Percentiles rank a stretch among this genome's conserved stretches.
phyloP scores from a whole-genome alignment of 257 asterid species.

The Phtheirospermum japonicum region DNA sequence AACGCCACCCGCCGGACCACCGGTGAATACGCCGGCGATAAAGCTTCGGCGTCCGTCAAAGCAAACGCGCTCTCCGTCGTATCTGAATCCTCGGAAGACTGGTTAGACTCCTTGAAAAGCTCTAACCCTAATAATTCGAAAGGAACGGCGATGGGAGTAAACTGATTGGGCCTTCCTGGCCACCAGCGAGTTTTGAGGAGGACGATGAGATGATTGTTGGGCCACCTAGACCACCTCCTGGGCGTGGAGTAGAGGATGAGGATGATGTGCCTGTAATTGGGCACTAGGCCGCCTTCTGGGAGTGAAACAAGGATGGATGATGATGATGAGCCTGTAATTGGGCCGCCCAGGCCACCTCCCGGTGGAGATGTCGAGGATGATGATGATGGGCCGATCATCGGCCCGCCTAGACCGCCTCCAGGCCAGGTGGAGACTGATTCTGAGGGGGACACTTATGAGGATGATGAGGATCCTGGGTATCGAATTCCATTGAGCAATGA shows the following conservation, averaged over 20 bases:
- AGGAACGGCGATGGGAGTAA: conserved; percentile 16
- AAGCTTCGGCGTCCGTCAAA: no score
- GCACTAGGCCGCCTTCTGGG: conserved; percentile 49
- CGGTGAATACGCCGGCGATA: no score
- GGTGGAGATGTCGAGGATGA: conserved; percentile 41
- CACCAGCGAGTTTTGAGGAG: no score
- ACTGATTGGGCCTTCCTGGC: no score
- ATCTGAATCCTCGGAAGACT: conserved; percentile 55
- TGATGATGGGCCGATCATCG: conserved; percentile 38
- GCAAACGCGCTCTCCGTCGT: conserved; percentile 42
- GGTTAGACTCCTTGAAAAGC: conserved; percentile 52
- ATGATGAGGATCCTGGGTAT: conserved; percentile 48
- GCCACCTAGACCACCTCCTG: no score
- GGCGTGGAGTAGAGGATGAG: no score
- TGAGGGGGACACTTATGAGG: conserved; percentile 52
- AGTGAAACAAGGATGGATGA: conserved; percentile 27
- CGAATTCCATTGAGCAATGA: no score
- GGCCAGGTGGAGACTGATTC: conserved; percentile 45
- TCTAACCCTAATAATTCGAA: conserved; percentile 41
- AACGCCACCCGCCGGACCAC: no score
- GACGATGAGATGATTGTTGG: no score
- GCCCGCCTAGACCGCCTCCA: conserved; percentile 59
- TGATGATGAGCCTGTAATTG: conserved; percentile 43
- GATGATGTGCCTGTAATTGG: no score
- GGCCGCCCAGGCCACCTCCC: conserved; percentile 64